Conservation (phyloP, 2,329 filamentous ascomycete genomes). For the Verticillium dahliae region DNA sequence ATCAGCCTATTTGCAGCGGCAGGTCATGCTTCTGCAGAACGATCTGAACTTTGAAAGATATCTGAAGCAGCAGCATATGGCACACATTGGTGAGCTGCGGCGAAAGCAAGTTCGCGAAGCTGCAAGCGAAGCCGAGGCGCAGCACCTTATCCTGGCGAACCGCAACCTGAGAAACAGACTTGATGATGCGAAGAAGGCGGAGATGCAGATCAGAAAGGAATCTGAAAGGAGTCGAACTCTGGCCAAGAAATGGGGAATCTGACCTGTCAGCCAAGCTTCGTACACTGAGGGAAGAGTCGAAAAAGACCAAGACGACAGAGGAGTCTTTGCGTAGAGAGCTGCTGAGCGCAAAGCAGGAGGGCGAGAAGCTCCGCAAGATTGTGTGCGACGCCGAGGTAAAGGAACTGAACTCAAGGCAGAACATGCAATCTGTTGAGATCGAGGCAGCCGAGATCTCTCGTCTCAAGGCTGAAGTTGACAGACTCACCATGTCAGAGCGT, state of each 20-base stretch:
- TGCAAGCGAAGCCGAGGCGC: constrained; percentile 73
- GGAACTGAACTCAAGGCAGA: constrained; percentile 57
- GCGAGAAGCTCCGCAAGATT: constrained; percentile 56
- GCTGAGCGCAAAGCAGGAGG: constrained; percentile 50
- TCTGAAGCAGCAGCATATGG: constrained; percentile 75
- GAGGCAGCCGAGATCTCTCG: constrained; percentile 54
- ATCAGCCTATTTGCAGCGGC: constrained; percentile 55
- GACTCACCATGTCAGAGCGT: constrained; percentile 54
- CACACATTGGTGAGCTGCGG: constrained; percentile 73
- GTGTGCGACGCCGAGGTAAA: constrained; percentile 64
- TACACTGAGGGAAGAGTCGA: constrained; percentile 62
- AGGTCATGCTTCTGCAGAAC: constrained; percentile 70
- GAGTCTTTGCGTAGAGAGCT: constrained; percentile 52
- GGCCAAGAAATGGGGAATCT: constrained; percentile 70
- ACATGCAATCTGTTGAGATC: constrained; percentile 55
- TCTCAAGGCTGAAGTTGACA: constrained; percentile 51
- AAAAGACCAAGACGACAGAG: constrained; percentile 53
- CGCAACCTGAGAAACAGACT: constrained; percentile 66
- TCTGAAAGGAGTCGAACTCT: constrained; percentile 65
- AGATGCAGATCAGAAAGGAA: constrained; percentile 65
- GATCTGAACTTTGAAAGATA: constrained; percentile 80
- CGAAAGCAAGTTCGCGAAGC: constrained; percentile 69
- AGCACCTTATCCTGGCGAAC: constrained; percentile 73
- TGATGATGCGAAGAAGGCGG: constrained; percentile 64
- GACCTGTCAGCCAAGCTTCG: constrained; percentile 63